Conservation (phyloP, 768 basidiomycete species). For the Cytidiella melzeri region DNA sequence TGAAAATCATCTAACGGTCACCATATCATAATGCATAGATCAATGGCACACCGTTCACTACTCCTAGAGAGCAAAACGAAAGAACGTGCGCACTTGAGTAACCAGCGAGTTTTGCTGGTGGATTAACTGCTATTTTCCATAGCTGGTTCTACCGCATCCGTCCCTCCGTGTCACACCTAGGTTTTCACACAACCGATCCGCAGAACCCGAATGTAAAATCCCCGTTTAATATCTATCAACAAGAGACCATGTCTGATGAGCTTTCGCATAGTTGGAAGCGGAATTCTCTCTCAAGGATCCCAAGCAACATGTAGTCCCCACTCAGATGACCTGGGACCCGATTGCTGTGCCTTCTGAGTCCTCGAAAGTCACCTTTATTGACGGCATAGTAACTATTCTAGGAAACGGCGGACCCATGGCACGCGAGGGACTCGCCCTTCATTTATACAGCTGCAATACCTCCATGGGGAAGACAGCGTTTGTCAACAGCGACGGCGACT, state of each 20-base stretch:
- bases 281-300: slow-evolving; percentile 55
- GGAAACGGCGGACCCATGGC: slow-evolving; percentile 58
- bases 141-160: slow-evolving; percentile 66
- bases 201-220: slow-evolving; percentile 56
- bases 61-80: slow-evolving; percentile 49
- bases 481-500: slow-evolving; percentile 59
- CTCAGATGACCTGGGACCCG: slow-evolving; percentile 62
- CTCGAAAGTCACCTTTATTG: slow-evolving; percentile 45
- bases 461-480: slow-evolving; percentile 60
- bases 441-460: slow-evolving; percentile 52
- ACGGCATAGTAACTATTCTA: slow-evolving; percentile 56
- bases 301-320: slow-evolving; percentile 54
- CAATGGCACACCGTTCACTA: slow-evolving; percentile 54
- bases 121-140: neutral
- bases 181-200: slow-evolving; percentile 43
- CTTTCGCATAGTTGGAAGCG: slow-evolving; percentile 59
- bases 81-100: slow-evolving; percentile 34
- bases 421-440: slow-evolving; percentile 60
- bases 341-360: slow-evolving; percentile 43
- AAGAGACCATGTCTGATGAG: too few relatives aligned
- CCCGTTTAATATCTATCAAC: too few relatives aligned
- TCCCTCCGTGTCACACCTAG: slow-evolving; percentile 61
- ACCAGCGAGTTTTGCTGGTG: neutral
- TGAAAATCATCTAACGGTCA: neutral
- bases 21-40: slow-evolving; percentile 32